Percentiles rank a stretch among this genome's conserved stretches.
Evolutionary conservation across 176 grass and related monocot genomes (phyloP).

Genomic region (Poa pratensis): DNA sequence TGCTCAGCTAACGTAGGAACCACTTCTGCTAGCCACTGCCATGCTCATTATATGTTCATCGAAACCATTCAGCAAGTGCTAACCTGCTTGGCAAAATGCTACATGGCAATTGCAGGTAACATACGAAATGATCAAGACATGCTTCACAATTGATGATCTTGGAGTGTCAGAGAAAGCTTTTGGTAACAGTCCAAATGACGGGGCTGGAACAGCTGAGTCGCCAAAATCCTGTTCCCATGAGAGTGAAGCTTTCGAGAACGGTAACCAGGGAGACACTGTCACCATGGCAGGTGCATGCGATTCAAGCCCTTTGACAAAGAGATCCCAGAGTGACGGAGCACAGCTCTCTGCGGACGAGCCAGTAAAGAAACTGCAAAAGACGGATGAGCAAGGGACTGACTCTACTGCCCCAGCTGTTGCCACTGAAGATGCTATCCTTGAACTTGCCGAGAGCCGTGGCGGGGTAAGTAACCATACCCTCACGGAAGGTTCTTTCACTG

Average conservation of each 20-base stretch:
- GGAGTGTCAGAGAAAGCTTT: constrained; percentile 62
- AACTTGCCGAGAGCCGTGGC: constrained; percentile 48
- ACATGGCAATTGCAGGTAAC: constrained; percentile 61
- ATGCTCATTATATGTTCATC: constrained; percentile 14
- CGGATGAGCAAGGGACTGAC: constrained; percentile 30
- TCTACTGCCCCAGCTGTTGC: neutral
- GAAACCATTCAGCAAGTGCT: constrained; percentile 5
- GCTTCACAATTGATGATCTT: constrained; percentile 61
- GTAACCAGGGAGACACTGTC: neutral
- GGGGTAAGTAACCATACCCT: constrained; percentile 72
- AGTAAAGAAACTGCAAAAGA: constrained; percentile 59
- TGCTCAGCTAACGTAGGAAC: neutral
- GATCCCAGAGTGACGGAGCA: constrained; percentile 8
- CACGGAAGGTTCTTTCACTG: no score
- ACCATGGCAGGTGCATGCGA: neutral
- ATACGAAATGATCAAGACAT: constrained; percentile 80
- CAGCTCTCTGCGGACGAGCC: constrained; percentile 32
- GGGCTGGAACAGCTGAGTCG: constrained; percentile 8
- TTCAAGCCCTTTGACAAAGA: constrained; percentile 37
- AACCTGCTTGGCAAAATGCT: constrained; percentile 19
- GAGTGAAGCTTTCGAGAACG: constrained; percentile 27
- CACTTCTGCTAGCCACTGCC: neutral
- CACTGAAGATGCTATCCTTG: constrained; percentile 61
- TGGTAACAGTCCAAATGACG: constrained; percentile 22
- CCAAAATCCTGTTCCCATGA: constrained; percentile 17